phyloP scores from a whole-genome alignment of 257 asterid genomes.

The Solanum acaule region DNA sequence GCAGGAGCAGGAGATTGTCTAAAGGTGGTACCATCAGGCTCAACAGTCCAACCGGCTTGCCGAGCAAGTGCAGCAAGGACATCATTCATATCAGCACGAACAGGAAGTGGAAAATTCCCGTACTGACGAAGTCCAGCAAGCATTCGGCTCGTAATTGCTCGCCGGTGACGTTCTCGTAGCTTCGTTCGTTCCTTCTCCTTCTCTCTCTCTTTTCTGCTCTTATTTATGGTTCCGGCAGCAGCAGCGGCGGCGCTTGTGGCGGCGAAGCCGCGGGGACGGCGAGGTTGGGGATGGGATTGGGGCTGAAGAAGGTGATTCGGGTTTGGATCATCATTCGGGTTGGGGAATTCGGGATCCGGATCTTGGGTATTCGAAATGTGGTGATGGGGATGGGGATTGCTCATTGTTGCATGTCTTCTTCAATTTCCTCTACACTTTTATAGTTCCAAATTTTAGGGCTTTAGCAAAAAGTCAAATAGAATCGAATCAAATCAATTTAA shows the following conservation, averaged over 20 bases:
- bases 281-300: conserved; percentile 9
- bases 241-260: conserved; percentile 25
- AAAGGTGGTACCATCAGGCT: conserved; percentile 56
- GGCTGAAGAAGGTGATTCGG: conserved; percentile 8
- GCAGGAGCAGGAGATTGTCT: conserved; percentile 37
- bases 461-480: neutral
- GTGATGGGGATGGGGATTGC: neutral
- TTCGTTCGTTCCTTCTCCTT: conserved; percentile 70
- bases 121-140: conserved; percentile 72
- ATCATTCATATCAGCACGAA: conserved; percentile 78
- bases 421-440: neutral
- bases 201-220: conserved; percentile 56
- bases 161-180: conserved; percentile 65
- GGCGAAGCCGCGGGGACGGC: conserved; percentile 79
- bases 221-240: neutral
- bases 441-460: neutral
- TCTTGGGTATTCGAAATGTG: neutral
- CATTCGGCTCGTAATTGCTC: conserved; percentile 74
- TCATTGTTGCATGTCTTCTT: neutral
- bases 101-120: conserved; percentile 63
- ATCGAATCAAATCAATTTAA: no score
- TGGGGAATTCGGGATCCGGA: conserved; percentile 24
- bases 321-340: conserved; percentile 11
- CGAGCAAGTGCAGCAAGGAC: conserved; percentile 74
- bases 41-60: conserved; percentile 68